A percentile compares a stretch with the other conserved stretches of the same genome.
These are phyloP conservation scores for Helotiales sp. DNA, from an alignment of 2,329 filamentous ascomycete genomes.

Conservation along the genomic window DNA sequence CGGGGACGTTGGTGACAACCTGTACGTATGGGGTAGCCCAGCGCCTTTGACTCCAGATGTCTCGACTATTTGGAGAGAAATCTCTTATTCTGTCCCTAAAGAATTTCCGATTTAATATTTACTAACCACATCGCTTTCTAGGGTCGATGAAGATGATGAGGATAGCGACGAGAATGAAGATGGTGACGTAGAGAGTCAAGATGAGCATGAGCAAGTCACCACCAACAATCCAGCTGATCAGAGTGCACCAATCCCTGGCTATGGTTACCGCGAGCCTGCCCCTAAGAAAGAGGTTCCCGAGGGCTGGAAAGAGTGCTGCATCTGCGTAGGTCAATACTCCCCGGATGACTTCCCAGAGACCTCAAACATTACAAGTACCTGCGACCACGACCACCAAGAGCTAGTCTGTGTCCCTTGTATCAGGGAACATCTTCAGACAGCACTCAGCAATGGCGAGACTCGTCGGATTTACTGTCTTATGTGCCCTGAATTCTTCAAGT, in stretches of 20 bases:
- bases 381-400: slow-evolving; percentile 16
- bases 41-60: too few relatives aligned
- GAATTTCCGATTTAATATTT: too few relatives aligned
- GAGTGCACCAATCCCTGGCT: not conserved
- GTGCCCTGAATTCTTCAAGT: slow-evolving; percentile 22
- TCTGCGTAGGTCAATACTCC: slow-evolving; percentile 15
- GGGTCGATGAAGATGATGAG: not conserved
- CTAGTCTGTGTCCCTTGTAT: slow-evolving; percentile 24
- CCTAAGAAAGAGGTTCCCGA: not conserved
- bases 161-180: not conserved
- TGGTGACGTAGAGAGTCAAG: not conserved
- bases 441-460: slow-evolving; percentile 18
- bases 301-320: slow-evolving; percentile 17
- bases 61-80: too few relatives aligned
- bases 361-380: slow-evolving; percentile 21
- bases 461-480: slow-evolving; percentile 22
- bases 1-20: too few relatives aligned
- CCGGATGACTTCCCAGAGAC: slow-evolving; percentile 21
- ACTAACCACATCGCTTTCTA: too few relatives aligned
- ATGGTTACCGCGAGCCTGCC: not conserved
- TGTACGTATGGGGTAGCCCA: too few relatives aligned
- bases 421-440: slow-evolving; percentile 6
- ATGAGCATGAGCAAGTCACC: not conserved
- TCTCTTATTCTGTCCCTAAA: too few relatives aligned
- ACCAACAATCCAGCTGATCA: not conserved